Conservation (phyloP, 23 red algal genomes). For the Cyanidiococcus yangmingshanensis region DNA sequence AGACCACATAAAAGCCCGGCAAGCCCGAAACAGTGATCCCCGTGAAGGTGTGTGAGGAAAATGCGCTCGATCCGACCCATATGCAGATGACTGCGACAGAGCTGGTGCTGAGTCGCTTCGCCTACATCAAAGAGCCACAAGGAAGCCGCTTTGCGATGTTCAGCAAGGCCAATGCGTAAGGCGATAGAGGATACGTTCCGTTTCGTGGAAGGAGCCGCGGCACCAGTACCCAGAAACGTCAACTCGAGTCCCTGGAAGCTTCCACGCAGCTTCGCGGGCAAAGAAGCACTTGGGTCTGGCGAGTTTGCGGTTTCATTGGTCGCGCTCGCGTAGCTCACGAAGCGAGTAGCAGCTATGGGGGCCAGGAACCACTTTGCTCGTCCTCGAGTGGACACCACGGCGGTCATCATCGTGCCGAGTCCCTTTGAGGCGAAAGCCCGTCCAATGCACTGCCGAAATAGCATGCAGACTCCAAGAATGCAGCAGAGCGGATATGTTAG, state of each 20-base stretch:
- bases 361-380: too few relatives aligned
- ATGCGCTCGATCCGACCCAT: constrained; percentile 24
- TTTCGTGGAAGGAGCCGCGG: constrained; percentile 29
- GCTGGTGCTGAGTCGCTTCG: constrained; percentile 14
- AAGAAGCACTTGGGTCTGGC: background rate
- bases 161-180: background rate
- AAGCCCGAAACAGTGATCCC: constrained; percentile 84
- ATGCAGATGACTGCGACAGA: background rate
- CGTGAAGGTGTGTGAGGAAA: constrained; percentile 92
- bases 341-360: too few relatives aligned
- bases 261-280: background rate
- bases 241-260: constrained; percentile 41
- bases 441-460: too few relatives aligned
- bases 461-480: too few relatives aligned
- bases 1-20: constrained; percentile 34
- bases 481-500: too few relatives aligned
- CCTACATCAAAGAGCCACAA: constrained; percentile 13
- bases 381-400: background rate
- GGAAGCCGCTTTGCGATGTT: background rate
- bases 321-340: background rate
- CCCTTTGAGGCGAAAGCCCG: too few relatives aligned
- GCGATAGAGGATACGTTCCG: constrained; percentile 20
- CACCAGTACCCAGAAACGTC: constrained; percentile 62
- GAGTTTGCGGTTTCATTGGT: background rate
- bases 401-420: background rate